Evolutionary conservation across 208 protist genomes (phyloP), one percentile per base, ranked within the genome.

Genomic region (Crithidia fasciculata): DNA sequence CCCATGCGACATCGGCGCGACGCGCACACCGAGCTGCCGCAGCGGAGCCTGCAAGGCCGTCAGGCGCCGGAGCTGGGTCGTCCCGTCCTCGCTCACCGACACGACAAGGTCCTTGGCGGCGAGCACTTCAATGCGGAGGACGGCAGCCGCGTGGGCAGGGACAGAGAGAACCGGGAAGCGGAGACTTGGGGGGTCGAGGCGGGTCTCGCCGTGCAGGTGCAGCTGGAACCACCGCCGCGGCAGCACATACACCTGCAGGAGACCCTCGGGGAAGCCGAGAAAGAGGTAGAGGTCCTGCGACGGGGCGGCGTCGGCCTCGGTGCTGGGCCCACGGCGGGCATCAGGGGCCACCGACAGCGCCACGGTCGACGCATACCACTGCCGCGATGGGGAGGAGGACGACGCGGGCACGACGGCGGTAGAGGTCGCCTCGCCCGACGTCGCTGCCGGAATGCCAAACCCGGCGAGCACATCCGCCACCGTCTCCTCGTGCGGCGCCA

Each of bases 241-340:
- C 44, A 96, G 73, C 56, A 64, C 70, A 64, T 91, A 96, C 40
- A 84, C 67, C 78, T 95, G 90, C 54, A 97, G 36, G 2, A 89
- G 75, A 28, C 90, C 90, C 18, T 88, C 86, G 36, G 89, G 86
- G 62, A 93, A 97, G 43, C 93, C 93, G 40, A 94, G 56, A 7
- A 95, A 50, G 6, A 95, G 70, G 66, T 89, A 89, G 28, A 70
- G 60, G 36, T 79, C 74, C 8, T 39, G 52, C 52, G 28, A 1
- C 64, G 64, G n/a, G 8, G 72, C 78, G 16, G 80, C 83, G 49
- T 37, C 62, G 37, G 4, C 16, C 53, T 47, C 37, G 41, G 65
- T 40, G 39, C 19, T 28, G 40, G 47, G 10, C 50, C 50, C 39
- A 13, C 58, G 54, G 8, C 63, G 45, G 5, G 19, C 55, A 39